Base-by-base conservation (phyloP, 108 stramenopile genomes). In the Stephanodiscus triporus region DNA sequence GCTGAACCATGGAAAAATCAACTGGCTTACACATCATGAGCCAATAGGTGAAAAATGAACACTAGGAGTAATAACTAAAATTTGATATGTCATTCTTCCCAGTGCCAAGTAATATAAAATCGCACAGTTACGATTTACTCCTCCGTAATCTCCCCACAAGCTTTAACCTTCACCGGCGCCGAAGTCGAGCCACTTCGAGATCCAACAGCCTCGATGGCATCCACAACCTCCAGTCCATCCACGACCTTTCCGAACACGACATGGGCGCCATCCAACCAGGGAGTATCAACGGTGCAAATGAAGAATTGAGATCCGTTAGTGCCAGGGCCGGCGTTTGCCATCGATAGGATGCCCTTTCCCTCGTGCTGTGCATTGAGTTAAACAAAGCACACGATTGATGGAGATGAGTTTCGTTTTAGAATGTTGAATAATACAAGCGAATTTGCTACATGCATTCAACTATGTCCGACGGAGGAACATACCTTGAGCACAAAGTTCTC, bases 401-500 rank as follows among this genome's bases (percentile, higher is more conserved):
- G 29, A 48, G 6, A 16, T 65, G 48, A 23, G 22, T 65, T 65
- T n/a, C 5, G 24, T 19, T 48, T n/a, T 2, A 27, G 26, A 65
- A 16, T 9, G 30, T 7, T 50, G 27, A 32, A n/a, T 53, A 32
- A 30, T 50, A 24, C 32, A 50, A 57, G 36, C 2, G 29, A 58
- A 58, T 40, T 66, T 38, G 68, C 72, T 57, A 24, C 16, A 55
- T 55, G 23, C 54, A 24, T 26, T 10, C 27, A 16, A 37, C 26
- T 7, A 43, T 17, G 38, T 43, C 38, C 62, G 55, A 45, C 64
- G 36, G 80, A 85, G 90, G 32, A 3, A 34, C 40, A 20, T 73
- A 73, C 72, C 72, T 84, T 91, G 48, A 97, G 80, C 19, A 84
- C 78, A 75, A 99, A 99, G 91, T 98, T 97, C 82, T 98, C 99